Percentiles rank a stretch among this genome's conserved stretches.
Evolutionary conservation across 2,329 filamentous ascomycete genomes (phyloP).

Genomic region (Ceratocystis variospora): DNA sequence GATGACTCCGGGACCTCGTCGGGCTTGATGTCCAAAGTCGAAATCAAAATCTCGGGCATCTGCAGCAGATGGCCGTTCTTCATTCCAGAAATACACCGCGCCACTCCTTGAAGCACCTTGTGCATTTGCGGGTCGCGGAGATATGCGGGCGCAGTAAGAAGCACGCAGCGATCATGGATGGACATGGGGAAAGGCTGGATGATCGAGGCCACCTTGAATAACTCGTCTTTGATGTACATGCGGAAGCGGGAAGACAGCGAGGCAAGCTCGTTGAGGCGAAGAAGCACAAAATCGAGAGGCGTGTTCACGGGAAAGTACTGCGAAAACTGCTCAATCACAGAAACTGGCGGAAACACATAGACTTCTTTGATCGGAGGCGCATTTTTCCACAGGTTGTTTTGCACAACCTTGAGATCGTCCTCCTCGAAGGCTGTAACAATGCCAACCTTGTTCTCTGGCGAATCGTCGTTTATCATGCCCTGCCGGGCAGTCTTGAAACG

Average conservation of each 20-base stretch:
- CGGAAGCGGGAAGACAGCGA: slow-evolving; percentile 52
- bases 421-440: slow-evolving; percentile 65
- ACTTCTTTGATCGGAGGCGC: slow-evolving; percentile 55
- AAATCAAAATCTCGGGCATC: slow-evolving; percentile 55
- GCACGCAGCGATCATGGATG: slow-evolving; percentile 47
- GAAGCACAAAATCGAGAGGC: slow-evolving; percentile 70
- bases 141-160: slow-evolving; percentile 52
- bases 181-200: slow-evolving; percentile 61
- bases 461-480: slow-evolving; percentile 25
- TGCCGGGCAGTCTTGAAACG: slow-evolving; percentile 63
- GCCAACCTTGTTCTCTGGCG: slow-evolving; percentile 41
- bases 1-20: slow-evolving; percentile 26
- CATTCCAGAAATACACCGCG: slow-evolving; percentile 54
- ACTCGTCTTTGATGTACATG: slow-evolving; percentile 44
- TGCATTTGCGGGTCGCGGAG: slow-evolving; percentile 37
- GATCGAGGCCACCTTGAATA: slow-evolving; percentile 53
- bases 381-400: slow-evolving; percentile 47
- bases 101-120: slow-evolving; percentile 48
- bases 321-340: slow-evolving; percentile 60
- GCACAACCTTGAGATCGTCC: slow-evolving; percentile 51
- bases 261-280: slow-evolving; percentile 58
- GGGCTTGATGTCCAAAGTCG: slow-evolving; percentile 54
- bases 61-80: slow-evolving; percentile 55
- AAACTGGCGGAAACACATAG: slow-evolving; percentile 58
- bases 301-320: slow-evolving; percentile 68